Percentiles rank a stretch among this genome's conserved stretches.
phyloP scores from a whole-genome alignment of 2,329 filamentous ascomycete genomes.

The Colletotrichum sp. region DNA sequence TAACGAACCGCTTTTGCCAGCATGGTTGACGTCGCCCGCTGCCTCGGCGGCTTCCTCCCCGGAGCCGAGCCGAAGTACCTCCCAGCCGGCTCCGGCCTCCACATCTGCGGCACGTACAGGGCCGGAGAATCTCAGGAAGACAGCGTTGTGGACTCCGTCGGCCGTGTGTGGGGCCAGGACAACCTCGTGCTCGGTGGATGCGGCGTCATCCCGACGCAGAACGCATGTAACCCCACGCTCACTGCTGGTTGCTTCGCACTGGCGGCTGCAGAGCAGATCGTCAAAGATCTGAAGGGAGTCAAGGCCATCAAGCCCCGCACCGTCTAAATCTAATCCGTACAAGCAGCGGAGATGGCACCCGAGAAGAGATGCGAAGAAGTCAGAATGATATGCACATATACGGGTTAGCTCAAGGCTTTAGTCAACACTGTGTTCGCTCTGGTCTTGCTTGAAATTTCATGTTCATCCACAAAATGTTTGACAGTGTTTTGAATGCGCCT shows the following conservation, averaged over 20 bases:
- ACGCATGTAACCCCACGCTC: not conserved
- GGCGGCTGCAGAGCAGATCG: not conserved
- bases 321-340: not conserved
- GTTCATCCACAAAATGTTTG: not conserved
- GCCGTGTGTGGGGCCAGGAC: not conserved
- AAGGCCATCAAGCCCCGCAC: not conserved
- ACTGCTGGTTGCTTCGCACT: not conserved
- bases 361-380: not conserved
- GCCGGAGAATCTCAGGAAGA: not conserved
- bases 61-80: not conserved
- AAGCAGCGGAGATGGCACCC: not conserved
- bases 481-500: not conserved
- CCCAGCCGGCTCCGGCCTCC: not conserved
- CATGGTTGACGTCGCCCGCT: not conserved
- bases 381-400: rapidly evolving
- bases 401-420: not conserved
- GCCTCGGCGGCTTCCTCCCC: not conserved
- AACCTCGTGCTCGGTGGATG: not conserved
- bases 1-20: not conserved
- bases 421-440: not conserved
- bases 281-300: not conserved
- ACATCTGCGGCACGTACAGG: not conserved
- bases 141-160: not conserved
- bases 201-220: not conserved
- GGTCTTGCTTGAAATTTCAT: no score